Conservation (phyloP, 208 protist genomes). For the Lotmaria passim region DNA sequence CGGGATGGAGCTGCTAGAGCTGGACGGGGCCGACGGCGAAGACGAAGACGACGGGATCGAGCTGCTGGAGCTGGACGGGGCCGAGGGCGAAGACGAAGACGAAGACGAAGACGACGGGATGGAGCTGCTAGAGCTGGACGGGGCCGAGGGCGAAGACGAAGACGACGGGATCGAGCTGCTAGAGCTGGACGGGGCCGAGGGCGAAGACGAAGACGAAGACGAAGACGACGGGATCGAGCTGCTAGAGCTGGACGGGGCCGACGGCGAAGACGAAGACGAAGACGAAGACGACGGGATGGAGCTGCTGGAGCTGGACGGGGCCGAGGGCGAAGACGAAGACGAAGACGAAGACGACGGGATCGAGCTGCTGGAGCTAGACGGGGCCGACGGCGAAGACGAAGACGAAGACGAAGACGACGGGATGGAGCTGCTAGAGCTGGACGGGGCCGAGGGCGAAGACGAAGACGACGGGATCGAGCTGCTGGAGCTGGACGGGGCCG, state of each 20-base stretch:
- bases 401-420: neutral
- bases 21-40: no score
- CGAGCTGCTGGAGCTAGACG: neutral
- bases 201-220: conserved; percentile 10
- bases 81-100: no score
- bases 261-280: no score
- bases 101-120: no score
- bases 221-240: conserved; percentile 2
- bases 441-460: neutral
- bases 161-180: neutral
- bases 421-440: neutral
- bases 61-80: no score
- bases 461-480: conserved; percentile 5
- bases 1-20: conserved; percentile 3
- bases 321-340: no score
- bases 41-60: no score
- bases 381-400: neutral
- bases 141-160: neutral
- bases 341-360: no score
- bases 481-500: no score
- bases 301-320: no score
- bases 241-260: no score
- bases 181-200: neutral
- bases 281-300: no score
- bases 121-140: neutral